A percentile compares a stretch with the other conserved stretches of the same genome.
phyloP scores from a whole-genome alignment of 2,329 filamentous ascomycete genomes.

The Cadophora sp. region DNA sequence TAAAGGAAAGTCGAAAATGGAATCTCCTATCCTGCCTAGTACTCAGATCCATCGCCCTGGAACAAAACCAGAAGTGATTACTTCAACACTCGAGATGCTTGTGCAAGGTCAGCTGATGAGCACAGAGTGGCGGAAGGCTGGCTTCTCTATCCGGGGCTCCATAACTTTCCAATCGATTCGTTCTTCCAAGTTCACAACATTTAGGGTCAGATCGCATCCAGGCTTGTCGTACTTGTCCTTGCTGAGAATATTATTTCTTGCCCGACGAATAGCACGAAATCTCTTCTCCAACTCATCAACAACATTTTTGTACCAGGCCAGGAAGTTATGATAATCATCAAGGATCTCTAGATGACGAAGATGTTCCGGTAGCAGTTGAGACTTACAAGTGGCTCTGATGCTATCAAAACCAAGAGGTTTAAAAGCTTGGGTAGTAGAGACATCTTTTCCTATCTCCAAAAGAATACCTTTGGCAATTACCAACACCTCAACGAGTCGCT shows the following conservation, averaged over 20 bases:
- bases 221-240: neutral
- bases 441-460: neutral
- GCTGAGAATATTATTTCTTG: neutral
- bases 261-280: neutral
- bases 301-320: neutral
- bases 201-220: neutral
- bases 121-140: too few relatives aligned
- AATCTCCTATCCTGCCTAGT: too few relatives aligned
- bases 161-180: neutral
- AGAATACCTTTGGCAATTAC: neutral
- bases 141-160: neutral
- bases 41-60: too few relatives aligned
- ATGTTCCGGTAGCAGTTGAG: neutral
- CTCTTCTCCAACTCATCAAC: neutral
- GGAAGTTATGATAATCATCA: neutral
- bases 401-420: neutral
- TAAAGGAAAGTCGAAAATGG: too few relatives aligned
- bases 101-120: too few relatives aligned
- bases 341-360: neutral
- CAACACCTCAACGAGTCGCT: neutral
- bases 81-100: too few relatives aligned
- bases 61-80: too few relatives aligned
- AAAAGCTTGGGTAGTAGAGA: neutral
- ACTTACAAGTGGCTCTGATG: neutral
- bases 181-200: neutral